Evolutionary conservation across 257 asterid genomes (phyloP), one percentile per base, ranked within the genome.

Genomic region (Nyctanthes arbortristis): DNA sequence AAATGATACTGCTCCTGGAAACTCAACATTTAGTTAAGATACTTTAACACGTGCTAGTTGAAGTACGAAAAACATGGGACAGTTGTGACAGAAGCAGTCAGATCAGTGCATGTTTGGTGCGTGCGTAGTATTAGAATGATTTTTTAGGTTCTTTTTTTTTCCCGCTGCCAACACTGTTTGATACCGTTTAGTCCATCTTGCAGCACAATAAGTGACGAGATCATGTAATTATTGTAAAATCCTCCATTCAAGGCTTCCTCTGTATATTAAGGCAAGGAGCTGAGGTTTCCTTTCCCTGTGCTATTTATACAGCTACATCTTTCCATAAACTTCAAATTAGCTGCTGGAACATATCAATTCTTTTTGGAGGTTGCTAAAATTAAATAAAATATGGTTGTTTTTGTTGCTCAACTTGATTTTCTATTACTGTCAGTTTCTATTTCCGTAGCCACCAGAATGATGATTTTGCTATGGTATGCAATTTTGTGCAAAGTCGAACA

Each of bases 1-100:
- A 33, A 70, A 77, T 54, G 89, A 89, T 30, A 49, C 73, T 58
- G 81, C 81, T 39, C 71, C 82, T 2, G 87, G 76, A 49, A 79
- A 78, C 78, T 68, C 80, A 59, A 70, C 65, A 58, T 76, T 74
- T 57, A 52, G 75, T 78, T 64, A 74, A n/a, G 63, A 68, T 31
- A 34, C 34, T 64, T n/a, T 10, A 43, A 63, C 77, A 57, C 66
- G 22, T 61, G 61, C 45, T 39, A 61, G 65, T 37, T 47, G 47
- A 18, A 58, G 22, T 18, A 54, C 59, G 65, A 60, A 33, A 35
- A 52, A 43, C 28, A 33, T 66, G 28, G 37, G 67, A 65, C 33
- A 56, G 39, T 70, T 66, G 47, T 58, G 55, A 70, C 63, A 39
- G 63, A 57, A 71, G 47, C 0, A 52, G 68, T 40, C 39, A 33